These are phyloP conservation scores for Hypoxylon subgilvum DNA, from an alignment of 495 filamentous ascomycete species.

Conservation along the genomic window DNA sequence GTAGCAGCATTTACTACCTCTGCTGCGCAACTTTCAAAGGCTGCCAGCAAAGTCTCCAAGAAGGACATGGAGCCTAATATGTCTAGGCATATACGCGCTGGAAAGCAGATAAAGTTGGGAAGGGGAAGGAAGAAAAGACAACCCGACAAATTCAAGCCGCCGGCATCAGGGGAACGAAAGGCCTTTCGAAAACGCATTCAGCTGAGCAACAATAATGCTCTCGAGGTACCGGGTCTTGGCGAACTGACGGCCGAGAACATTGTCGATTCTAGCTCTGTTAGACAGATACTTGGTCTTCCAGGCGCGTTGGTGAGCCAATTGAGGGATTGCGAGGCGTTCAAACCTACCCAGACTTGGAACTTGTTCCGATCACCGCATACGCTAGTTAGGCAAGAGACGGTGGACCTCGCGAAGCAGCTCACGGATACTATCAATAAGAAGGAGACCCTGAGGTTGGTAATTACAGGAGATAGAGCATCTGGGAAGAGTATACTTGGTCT, in stretches of 20 bases:
- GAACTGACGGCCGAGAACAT: constrained; percentile 64
- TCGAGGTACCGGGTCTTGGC: constrained; percentile 69
- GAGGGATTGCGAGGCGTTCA: constrained; percentile 84
- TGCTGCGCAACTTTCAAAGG: constrained; percentile 49
- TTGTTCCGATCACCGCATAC: constrained; percentile 81
- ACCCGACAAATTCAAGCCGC: constrained; percentile 52
- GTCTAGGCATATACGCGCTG: constrained; percentile 39
- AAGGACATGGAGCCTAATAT: constrained; percentile 3
- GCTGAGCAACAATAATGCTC: constrained; percentile 90
- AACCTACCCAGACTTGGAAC: constrained; percentile 85
- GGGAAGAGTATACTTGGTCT: constrained; percentile 88
- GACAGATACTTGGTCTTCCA: constrained; percentile 73
- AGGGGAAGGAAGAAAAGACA: constrained; percentile 60
- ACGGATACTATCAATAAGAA: constrained; percentile 57
- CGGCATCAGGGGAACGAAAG: constrained; percentile 80
- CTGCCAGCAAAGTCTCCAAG: constrained; percentile 42
- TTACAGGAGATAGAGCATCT: constrained; percentile 73
- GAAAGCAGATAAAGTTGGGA: constrained; percentile 48
- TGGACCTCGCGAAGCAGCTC: constrained; percentile 71
- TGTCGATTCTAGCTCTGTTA: constrained; percentile 59
- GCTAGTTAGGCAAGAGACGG: constrained; percentile 74
- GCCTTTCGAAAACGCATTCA: constrained; percentile 85
- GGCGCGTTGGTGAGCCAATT: constrained; percentile 74
- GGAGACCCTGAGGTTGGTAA: constrained; percentile 66
- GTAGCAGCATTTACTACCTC: constrained; percentile 47